Percentiles rank a stretch among this genome's conserved stretches.
These are phyloP conservation scores for Claviceps capensis DNA, from an alignment of 2,329 filamentous ascomycete species.

Conservation along the genomic window DNA sequence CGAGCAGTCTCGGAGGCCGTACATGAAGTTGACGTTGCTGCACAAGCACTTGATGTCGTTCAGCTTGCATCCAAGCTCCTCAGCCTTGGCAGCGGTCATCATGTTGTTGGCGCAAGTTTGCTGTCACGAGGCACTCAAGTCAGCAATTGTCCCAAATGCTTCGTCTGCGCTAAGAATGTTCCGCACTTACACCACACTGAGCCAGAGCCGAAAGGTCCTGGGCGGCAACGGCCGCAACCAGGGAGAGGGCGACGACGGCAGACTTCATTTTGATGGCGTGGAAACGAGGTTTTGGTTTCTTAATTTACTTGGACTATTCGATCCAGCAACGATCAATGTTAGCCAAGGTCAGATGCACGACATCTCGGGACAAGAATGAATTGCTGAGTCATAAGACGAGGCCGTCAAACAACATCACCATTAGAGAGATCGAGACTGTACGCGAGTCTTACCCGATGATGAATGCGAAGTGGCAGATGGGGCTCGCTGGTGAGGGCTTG, in stretches of 20 bases:
- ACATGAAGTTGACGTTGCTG: slow-evolving; percentile 30
- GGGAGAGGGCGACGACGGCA: slow-evolving; percentile 26
- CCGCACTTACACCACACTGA: slow-evolving; percentile 36
- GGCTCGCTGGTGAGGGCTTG: slow-evolving; percentile 1
- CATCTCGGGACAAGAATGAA: no score
- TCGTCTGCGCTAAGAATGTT: not conserved
- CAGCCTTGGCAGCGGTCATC: slow-evolving; percentile 26
- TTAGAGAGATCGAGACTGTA: not conserved
- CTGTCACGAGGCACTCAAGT: slow-evolving; percentile 18
- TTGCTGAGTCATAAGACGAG: no score
- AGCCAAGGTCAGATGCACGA: no score
- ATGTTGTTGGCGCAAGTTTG: slow-evolving; percentile 37
- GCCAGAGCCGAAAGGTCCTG: slow-evolving; percentile 30
- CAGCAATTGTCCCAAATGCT: not conserved
- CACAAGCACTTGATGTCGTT: slow-evolving; percentile 33
- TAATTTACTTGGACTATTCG: not conserved
- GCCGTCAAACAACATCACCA: no score
- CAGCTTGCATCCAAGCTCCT: slow-evolving; percentile 30
- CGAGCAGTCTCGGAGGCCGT: slow-evolving; percentile 38
- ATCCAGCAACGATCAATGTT: no score
- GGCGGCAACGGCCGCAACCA: slow-evolving; percentile 26
- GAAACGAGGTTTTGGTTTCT: not conserved
- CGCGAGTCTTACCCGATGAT: not conserved
- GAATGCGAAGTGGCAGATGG: not conserved
- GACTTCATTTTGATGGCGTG: slow-evolving; percentile 35